phyloP scores from a whole-genome alignment of 805 yeast genomes.

The Nakazawaea wyomingensis region DNA sequence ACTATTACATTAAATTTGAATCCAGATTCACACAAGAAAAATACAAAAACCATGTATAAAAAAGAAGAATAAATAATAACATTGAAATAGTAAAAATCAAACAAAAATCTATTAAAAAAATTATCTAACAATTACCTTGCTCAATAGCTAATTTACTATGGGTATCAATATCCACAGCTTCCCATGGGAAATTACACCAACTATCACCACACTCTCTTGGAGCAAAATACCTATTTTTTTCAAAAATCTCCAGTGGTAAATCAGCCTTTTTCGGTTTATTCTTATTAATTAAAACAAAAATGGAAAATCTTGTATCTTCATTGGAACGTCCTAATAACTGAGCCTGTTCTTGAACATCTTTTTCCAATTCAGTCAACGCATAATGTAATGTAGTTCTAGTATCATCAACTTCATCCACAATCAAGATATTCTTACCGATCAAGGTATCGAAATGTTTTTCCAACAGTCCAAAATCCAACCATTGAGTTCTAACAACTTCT shows the following conservation, averaged over 20 bases:
- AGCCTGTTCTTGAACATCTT: constrained; percentile 60
- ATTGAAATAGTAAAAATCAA: background rate
- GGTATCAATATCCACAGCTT: constrained; percentile 71
- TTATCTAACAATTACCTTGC: constrained; percentile 54
- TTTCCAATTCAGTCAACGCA: constrained; percentile 70
- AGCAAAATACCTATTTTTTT: constrained; percentile 61
- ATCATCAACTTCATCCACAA: constrained; percentile 90
- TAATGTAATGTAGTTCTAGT: constrained; percentile 87
- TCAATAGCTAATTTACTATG: constrained; percentile 61
- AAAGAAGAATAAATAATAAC: too few relatives aligned
- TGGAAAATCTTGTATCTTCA: constrained; percentile 62
- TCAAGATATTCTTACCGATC: constrained; percentile 74
- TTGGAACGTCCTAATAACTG: constrained; percentile 49
- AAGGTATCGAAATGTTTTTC: constrained; percentile 66
- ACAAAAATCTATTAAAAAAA: background rate
- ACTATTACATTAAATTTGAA: too few relatives aligned
- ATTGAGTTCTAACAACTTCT: constrained; percentile 83
- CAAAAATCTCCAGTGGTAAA: constrained; percentile 57
- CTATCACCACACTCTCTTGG: constrained; percentile 70
- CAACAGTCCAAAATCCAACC: constrained; percentile 79
- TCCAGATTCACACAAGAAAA: too few relatives aligned
- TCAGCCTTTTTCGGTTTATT: constrained; percentile 76
- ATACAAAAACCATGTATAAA: too few relatives aligned
- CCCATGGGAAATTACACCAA: constrained; percentile 94
- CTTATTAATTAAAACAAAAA: constrained; percentile 83